These are phyloP conservation scores for Fusarium heterosporum DNA, from an alignment of 2,329 filamentous ascomycete species.

Conservation along the genomic window DNA sequence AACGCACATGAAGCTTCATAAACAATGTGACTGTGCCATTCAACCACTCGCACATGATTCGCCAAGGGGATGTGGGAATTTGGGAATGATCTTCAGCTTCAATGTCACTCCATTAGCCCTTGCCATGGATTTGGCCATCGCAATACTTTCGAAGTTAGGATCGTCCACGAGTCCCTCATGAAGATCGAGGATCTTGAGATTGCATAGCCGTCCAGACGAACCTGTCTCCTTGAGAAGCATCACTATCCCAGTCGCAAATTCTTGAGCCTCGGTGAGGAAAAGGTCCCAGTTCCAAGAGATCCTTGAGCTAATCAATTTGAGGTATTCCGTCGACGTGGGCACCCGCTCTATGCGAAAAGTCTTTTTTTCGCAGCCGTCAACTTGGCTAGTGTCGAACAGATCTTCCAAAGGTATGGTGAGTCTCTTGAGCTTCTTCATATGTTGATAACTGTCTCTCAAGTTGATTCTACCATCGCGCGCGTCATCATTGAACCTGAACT, in stretches of 20 bases:
- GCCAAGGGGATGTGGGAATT: too few species aligned
- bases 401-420: background rate
- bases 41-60: too few species aligned
- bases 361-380: too few species aligned
- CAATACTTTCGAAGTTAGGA: background rate
- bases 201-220: background rate
- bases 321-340: background rate
- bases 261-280: background rate
- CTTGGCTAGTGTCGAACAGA: background rate
- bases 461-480: background rate
- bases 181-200: background rate
- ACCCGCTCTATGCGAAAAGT: background rate
- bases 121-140: background rate
- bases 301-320: background rate
- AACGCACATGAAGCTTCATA: constrained; percentile 4
- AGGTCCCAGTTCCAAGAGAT: background rate
- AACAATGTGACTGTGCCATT: too few species aligned
- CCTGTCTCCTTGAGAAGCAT: background rate
- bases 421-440: background rate
- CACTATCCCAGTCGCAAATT: accelerated
- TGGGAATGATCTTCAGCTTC: background rate
- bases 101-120: background rate
- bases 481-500: background rate
- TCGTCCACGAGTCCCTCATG: background rate
- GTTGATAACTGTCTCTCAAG: background rate